phyloP scores from a whole-genome alignment of 306 rosid species.

The Citrullus colocynthis region DNA sequence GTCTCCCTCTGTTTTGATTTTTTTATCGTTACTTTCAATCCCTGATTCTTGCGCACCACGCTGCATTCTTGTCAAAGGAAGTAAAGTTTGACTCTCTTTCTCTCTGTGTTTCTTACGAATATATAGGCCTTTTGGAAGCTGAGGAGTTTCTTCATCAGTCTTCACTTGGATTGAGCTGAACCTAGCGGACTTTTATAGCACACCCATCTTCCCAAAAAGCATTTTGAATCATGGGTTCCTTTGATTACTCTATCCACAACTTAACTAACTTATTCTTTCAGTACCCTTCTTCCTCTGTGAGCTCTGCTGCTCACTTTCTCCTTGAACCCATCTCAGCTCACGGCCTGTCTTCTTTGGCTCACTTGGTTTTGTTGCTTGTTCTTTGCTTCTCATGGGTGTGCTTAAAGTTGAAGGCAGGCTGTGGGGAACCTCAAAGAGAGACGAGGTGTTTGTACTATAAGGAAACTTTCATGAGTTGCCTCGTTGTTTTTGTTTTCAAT shows the following conservation, averaged over 20 bases:
- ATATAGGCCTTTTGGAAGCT: neutral
- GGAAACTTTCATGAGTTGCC: conserved; percentile 11
- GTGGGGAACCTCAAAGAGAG: conserved; percentile 12
- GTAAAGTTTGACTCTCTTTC: neutral
- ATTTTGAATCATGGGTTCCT: conserved; percentile 13
- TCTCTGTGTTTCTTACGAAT: neutral
- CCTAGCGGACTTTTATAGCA: neutral
- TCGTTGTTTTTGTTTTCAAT: conserved; percentile 23
- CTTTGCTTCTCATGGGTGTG: conserved; percentile 29
- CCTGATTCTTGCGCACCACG: conserved; percentile 2
- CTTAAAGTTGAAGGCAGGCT: conserved; percentile 15
- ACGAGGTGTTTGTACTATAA: conserved; percentile 11
- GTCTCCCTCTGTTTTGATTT: neutral
- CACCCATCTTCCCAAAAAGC: neutral
- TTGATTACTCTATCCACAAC: conserved; percentile 9
- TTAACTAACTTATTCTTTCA: conserved; percentile 12
- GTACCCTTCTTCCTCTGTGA: conserved; percentile 3
- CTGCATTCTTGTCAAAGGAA: neutral
- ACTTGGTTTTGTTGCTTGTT: conserved; percentile 24
- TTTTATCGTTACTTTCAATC: neutral
- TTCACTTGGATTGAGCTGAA: neutral
- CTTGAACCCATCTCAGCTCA: conserved; percentile 29
- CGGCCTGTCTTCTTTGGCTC: conserved; percentile 34
- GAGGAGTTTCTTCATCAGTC: neutral
- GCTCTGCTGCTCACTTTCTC: conserved; percentile 18